phyloP scores from a whole-genome alignment of 78 protist genomes.

The Dictyostelium intermedium region DNA sequence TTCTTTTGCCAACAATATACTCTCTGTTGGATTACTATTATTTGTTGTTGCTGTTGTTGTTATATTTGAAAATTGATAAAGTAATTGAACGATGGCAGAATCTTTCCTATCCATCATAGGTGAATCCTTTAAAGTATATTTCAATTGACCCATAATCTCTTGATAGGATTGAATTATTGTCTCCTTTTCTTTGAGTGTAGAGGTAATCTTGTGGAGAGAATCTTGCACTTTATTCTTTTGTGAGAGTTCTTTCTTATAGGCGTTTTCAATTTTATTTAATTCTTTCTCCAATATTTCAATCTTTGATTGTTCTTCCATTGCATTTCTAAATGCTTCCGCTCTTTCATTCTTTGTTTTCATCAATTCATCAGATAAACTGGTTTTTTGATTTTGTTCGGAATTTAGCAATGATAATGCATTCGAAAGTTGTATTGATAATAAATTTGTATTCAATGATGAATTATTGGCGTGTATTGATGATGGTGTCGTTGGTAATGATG shows the following conservation, averaged over 20 bases:
- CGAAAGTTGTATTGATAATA: slow-evolving; percentile 15
- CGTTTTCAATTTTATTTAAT: background rate
- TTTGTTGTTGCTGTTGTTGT: background rate
- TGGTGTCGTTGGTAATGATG: slow-evolving; percentile 7
- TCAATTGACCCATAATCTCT: background rate
- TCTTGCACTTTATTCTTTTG: slow-evolving; percentile 49
- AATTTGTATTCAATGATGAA: background rate
- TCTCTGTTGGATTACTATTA: background rate
- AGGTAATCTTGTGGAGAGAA: background rate
- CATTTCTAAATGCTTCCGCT: background rate
- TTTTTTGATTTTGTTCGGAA: slow-evolving; percentile 46
- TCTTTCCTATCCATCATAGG: background rate
- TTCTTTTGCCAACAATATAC: background rate
- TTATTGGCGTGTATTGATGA: background rate
- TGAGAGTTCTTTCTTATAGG: slow-evolving; percentile 32
- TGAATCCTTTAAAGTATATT: background rate
- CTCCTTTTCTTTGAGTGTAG: slow-evolving; percentile 41
- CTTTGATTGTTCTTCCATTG: slow-evolving; percentile 39
- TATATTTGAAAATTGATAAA: background rate
- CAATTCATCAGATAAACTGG: slow-evolving; percentile 25
- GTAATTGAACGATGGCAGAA: background rate
- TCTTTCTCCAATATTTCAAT: slow-evolving; percentile 36
- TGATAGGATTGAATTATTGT: background rate
- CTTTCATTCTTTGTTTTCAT: slow-evolving; percentile 6
- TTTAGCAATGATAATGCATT: slow-evolving; percentile 26